Percentiles rank a stretch among this genome's conserved stretches.
Evolutionary conservation across 805 yeast genomes (phyloP).

Genomic region (Naumovozyma dairenensis): DNA sequence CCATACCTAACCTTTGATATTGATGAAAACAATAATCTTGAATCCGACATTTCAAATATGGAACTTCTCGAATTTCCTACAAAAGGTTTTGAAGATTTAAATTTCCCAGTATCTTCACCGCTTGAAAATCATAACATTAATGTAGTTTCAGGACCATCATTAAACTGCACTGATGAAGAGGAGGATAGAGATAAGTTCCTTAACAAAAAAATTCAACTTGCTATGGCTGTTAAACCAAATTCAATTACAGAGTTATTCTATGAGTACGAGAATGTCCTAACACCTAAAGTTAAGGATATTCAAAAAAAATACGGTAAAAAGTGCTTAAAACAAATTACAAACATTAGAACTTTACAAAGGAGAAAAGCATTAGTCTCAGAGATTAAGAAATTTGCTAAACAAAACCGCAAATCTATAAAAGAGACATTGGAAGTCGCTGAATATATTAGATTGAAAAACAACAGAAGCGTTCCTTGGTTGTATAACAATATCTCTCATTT

Average conservation of each 20-base stretch:
- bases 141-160: no score
- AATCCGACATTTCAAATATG: not conserved
- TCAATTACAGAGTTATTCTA: slow-evolving; percentile 27
- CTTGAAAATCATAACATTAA: no score
- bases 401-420: slow-evolving; percentile 18
- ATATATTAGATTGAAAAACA: slow-evolving; percentile 23
- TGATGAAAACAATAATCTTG: no score
- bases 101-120: no score
- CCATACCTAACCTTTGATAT: no score
- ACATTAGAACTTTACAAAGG: slow-evolving; percentile 31
- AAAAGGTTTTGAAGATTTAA: no score
- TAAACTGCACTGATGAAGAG: not conserved
- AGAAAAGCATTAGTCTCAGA: slow-evolving; percentile 30
- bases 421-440: slow-evolving; percentile 28
- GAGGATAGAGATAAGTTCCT: not conserved
- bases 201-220: slow-evolving; percentile 14
- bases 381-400: slow-evolving; percentile 27
- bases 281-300: slow-evolving; percentile 29
- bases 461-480: slow-evolving; percentile 31
- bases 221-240: slow-evolving; percentile 26
- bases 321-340: slow-evolving; percentile 24
- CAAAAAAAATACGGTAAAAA: slow-evolving; percentile 26
- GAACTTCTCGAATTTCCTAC: no score
- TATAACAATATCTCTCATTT: slow-evolving; percentile 29
- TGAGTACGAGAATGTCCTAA: slow-evolving; percentile 26